These are phyloP conservation scores for Aspergillus clavatus DNA, from an alignment of 2,329 filamentous ascomycete species.

Conservation along the genomic window DNA sequence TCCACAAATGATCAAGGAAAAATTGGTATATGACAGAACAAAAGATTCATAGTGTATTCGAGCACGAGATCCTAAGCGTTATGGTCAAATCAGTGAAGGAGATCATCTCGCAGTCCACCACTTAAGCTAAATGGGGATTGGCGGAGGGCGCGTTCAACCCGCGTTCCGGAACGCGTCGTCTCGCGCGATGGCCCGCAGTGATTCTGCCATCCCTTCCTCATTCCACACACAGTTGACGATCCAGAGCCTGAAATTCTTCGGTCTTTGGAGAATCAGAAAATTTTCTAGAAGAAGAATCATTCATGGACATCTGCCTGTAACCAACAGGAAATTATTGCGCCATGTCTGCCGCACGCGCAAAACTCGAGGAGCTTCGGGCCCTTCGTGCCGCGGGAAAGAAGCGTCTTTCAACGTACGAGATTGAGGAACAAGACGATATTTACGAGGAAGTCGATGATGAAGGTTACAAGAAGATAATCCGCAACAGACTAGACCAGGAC, in stretches of 20 bases:
- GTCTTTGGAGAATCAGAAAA: neutral
- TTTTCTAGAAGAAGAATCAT: conserved; percentile 5
- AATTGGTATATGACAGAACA: too few relatives aligned
- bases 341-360: conserved; percentile 34
- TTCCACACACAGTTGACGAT: conserved; percentile 4
- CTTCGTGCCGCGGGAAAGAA: conserved; percentile 88
- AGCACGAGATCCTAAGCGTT: too few relatives aligned
- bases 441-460: conserved; percentile 98
- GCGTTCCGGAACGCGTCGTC: conserved; percentile 20
- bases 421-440: conserved; percentile 75
- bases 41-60: too few relatives aligned
- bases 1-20: too few relatives aligned
- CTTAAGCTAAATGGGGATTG: conserved; percentile 17
- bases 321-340: conserved; percentile 1
- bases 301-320: neutral
- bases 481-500: conserved; percentile 81
- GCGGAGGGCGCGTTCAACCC: conserved; percentile 20
- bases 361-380: conserved; percentile 69
- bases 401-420: conserved; percentile 77
- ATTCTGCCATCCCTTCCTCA: conserved; percentile 11
- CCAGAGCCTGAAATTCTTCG: too few relatives aligned
- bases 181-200: conserved; percentile 10
- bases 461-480: conserved; percentile 92
- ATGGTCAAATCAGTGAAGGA: too few relatives aligned
- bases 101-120: too few relatives aligned